Evolutionary conservation across 2,329 filamentous ascomycete species (phyloP).

Genomic region (Phoma herbarum): DNA sequence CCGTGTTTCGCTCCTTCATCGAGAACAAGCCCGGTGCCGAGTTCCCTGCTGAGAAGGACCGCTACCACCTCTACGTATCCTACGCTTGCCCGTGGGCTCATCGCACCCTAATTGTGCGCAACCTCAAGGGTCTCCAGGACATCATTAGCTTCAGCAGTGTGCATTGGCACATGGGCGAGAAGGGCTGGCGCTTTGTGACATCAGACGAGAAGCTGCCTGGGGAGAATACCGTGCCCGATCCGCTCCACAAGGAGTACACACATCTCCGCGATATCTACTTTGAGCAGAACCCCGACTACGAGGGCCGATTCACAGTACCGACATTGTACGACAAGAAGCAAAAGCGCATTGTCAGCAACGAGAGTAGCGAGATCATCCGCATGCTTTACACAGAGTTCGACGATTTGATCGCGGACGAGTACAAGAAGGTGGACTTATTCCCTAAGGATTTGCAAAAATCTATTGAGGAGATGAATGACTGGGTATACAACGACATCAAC

Average conservation of each 20-base stretch:
- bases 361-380: slow-evolving; percentile 90
- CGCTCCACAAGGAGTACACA: slow-evolving; percentile 72
- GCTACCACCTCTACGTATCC: slow-evolving; percentile 94
- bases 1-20: slow-evolving; percentile 83
- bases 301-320: slow-evolving; percentile 85
- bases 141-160: slow-evolving; percentile 82
- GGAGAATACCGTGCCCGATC: slow-evolving; percentile 66
- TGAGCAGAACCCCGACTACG: slow-evolving; percentile 73
- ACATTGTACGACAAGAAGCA: slow-evolving; percentile 82
- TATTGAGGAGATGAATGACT: slow-evolving; percentile 61
- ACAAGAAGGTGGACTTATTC: slow-evolving; percentile 56
- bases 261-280: slow-evolving; percentile 85
- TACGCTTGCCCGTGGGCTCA: slow-evolving; percentile 97
- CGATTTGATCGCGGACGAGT: slow-evolving; percentile 55
- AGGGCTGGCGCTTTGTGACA: slow-evolving; percentile 84
- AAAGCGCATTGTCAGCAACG: slow-evolving; percentile 85
- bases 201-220: slow-evolving; percentile 67
- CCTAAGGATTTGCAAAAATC: slow-evolving; percentile 55
- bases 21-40: slow-evolving; percentile 74
- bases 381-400: slow-evolving; percentile 90
- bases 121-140: slow-evolving; percentile 91
- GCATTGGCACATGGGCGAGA: slow-evolving; percentile 85
- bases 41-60: slow-evolving; percentile 84
- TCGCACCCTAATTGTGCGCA: slow-evolving; percentile 84
- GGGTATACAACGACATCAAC: slow-evolving; percentile 63